phyloP scores from a whole-genome alignment of 2,329 filamentous ascomycete genomes.

The Talaromyces rugulosus region DNA sequence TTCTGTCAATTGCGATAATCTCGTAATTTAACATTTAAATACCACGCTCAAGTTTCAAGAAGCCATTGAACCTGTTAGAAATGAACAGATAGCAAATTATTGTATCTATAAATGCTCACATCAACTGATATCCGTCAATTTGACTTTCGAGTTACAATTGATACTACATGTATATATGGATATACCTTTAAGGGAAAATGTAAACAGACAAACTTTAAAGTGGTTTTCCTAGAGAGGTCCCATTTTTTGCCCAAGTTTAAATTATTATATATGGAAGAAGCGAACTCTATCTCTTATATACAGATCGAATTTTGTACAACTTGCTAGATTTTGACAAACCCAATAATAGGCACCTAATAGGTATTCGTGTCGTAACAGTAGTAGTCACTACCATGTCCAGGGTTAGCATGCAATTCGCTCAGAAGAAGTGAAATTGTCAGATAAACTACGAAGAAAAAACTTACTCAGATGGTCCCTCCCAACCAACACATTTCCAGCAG shows the following conservation, averaged over 20 bases:
- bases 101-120: too few relatives aligned
- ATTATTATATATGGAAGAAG: slow-evolving; percentile 13
- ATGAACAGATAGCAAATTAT: too few relatives aligned
- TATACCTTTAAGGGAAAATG: too few relatives aligned
- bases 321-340: background rate
- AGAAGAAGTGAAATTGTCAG: background rate
- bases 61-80: too few relatives aligned
- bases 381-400: background rate
- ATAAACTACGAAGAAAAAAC: background rate
- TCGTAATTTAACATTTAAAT: too few relatives aligned
- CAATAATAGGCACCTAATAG: background rate
- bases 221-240: too few relatives aligned
- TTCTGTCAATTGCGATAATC: too few relatives aligned
- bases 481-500: slow-evolving; percentile 16
- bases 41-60: too few relatives aligned
- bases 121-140: too few relatives aligned
- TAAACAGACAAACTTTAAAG: too few relatives aligned
- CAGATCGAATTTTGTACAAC: background rate
- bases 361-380: background rate
- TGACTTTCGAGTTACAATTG: too few relatives aligned
- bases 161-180: too few relatives aligned
- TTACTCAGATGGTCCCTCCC: slow-evolving; percentile 14
- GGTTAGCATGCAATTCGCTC: background rate
- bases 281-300: background rate
- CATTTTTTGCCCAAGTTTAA: slow-evolving; percentile 10